Evolutionary conservation across 768 basidiomycete species (phyloP).

Genomic region (Collybia sordida): DNA sequence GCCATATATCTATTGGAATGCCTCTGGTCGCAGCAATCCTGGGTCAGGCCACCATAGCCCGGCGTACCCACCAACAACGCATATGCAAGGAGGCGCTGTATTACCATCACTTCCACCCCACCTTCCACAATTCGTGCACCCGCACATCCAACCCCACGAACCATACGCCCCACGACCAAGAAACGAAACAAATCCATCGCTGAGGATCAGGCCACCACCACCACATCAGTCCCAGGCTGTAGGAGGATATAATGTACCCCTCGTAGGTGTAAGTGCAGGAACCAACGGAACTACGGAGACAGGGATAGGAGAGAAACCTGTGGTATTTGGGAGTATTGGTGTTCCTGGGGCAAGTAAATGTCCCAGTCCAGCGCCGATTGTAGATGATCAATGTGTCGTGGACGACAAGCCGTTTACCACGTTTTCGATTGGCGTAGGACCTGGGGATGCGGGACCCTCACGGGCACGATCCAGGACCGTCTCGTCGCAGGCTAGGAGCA

Average conservation of each 20-base stretch:
- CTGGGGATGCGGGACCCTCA: constrained; percentile 25
- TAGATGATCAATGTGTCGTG: constrained; percentile 14
- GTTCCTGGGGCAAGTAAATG: constrained; percentile 23
- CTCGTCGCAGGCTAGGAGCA: constrained; percentile 17
- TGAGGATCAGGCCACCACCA: not conserved
- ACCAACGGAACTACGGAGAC: constrained; percentile 4
- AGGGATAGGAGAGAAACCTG: constrained; percentile 23
- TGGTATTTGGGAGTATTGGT: constrained; percentile 56
- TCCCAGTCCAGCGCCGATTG: constrained; percentile 18
- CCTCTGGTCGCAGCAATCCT: constrained; percentile 14
- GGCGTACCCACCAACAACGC: constrained; percentile 16
- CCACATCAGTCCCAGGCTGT: not conserved
- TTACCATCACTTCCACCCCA: constrained; percentile 8
- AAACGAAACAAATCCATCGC: not conserved
- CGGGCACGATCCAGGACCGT: constrained; percentile 29
- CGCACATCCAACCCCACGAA: constrained; percentile 12
- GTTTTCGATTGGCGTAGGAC: constrained; percentile 45
- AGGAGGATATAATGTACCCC: not conserved
- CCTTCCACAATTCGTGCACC: constrained; percentile 4
- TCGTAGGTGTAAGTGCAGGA: not conserved
- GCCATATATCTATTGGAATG: constrained; percentile 38
- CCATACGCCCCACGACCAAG: constrained; percentile 4
- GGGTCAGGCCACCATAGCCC: constrained; percentile 24
- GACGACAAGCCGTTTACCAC: constrained; percentile 28
- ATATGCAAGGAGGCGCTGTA: constrained; percentile 1